Conservation (phyloP, 106 monocot species). For the Dendrobium officinale region DNA sequence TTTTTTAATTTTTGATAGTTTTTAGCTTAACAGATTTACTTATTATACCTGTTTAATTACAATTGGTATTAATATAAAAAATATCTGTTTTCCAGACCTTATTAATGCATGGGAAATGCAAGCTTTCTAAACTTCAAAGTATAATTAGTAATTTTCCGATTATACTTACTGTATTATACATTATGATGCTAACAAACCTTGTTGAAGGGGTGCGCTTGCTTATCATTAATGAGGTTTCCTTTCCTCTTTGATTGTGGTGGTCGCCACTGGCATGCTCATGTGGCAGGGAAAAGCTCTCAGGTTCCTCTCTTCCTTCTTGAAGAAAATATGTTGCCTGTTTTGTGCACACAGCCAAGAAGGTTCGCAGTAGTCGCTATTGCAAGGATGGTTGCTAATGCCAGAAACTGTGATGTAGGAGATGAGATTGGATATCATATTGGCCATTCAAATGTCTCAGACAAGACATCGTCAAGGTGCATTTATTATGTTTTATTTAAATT, state of each 20-base stretch:
- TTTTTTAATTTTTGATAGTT: background rate
- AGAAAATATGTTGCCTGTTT: conserved; percentile 68
- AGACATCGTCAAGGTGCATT: conserved; percentile 34
- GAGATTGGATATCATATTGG: conserved; percentile 90
- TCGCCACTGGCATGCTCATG: background rate
- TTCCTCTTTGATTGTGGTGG: background rate
- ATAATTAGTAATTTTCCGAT: background rate
- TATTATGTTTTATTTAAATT: background rate
- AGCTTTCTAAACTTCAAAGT: background rate
- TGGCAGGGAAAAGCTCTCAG: conserved; percentile 79
- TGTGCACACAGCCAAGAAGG: conserved; percentile 86
- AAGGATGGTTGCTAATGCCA: conserved; percentile 55
- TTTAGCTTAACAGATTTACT: background rate
- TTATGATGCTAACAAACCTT: too few species aligned
- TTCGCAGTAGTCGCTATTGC: conserved; percentile 86
- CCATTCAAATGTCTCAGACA: conserved; percentile 64
- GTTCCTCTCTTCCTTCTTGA: conserved; percentile 80
- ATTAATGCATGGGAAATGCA: conserved; percentile 1
- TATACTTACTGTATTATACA: too few species aligned
- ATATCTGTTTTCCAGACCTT: background rate
- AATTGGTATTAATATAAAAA: background rate
- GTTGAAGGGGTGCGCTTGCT: background rate
- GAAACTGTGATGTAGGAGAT: conserved; percentile 55
- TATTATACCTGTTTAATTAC: background rate
- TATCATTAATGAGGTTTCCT: background rate